Evolutionary conservation across 371 early-diverging fungal genomes (phyloP), one percentile per base, ranked within the genome.

Genomic region (Lichtheimia hyalospora): DNA sequence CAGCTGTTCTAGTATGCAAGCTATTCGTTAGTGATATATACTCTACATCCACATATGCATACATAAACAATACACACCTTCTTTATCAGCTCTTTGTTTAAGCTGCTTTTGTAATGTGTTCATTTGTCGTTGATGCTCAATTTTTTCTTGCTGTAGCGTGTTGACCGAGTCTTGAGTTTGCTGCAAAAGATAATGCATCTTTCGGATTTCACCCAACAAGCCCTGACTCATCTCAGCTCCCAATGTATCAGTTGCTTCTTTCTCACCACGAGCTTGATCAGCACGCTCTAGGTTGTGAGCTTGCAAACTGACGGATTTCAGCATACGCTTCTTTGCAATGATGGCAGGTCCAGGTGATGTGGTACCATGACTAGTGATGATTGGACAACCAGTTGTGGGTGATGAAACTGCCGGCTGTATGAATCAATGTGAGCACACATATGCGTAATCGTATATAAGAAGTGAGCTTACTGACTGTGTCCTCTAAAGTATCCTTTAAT

Each of bases 81-180:
- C 84, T 14, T 56, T 60, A 46, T 84, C 79, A 49, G 68, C 64
- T 25, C 76, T 81, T 25, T 76, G 71, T 5, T 79, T 66, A 13
- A 85, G 55, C 51, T 84, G 81, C 39, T 79, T 78, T 20, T 68
- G 66, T 44, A 86, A 69, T 1, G 77, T 71, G 21, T 86, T 84
- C 18, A 84, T 73, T 20, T 74, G 72, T 15, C 77, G 81, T 18
- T 82, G 81, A 21, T 77, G 74, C 34, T 87, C 88, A 14, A 63
- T 65, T 49, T 78, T 82, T 28, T 84, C 79, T 14, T 70, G 70
- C 50, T 86, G 85, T 15, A 86, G 70, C 10, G 67, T 72, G 53
- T 70, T 68, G 52, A 82, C 68, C 43, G 74, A 67, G 59, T 77
- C 79, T 18, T 89, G 82, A 10, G 82, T 73, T 63, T 84, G 79